Base-by-base conservation (phyloP, 306 rosid genomes). In the Castanea mollissima region DNA sequence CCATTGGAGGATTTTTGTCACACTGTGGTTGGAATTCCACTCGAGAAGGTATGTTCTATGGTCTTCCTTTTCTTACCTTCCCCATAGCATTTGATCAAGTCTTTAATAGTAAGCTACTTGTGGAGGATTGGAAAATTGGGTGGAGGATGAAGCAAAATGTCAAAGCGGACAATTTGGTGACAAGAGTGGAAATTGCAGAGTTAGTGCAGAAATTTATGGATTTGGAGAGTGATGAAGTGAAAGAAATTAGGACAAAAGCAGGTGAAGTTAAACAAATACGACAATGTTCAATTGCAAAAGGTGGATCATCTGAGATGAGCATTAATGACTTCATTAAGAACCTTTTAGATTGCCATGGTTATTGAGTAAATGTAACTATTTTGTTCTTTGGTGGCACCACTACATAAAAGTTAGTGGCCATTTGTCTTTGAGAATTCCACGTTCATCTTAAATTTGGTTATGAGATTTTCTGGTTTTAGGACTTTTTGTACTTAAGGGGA, bases 1-100 rank as follows among this genome's bases (percentile, higher is more conserved):
- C 70, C 7, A n/a, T 64, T 5, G 23, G 70, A 16, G 46, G 70
- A 0, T 64, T 64, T 31, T 64, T 7, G 70, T 29, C 70, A 5
- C 70, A 64, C n/a, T 67, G 72, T 8, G 72, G 72, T 49, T 67
- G 72, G 72, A 67, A 35, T 35, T 34, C 72, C 16, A 34, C 51
- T 19, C 52, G 38, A 34, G 72, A 67, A 34, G 27, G 51, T 34
- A 13, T 67, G 15, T 67, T 34, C 35, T 35, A 6, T 18, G 72
- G 72, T 35, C 51, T 67, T n/a, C 72, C 72, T 34, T 19, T 67
- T 19, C 72, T 67, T 0, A 35, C 52, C 25, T 19, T 67, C 52
- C 72, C 72, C 2, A 9, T 67, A 3, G 23, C 5, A 5, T 1
- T 19, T 21, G 72, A 67, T 67, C 72, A 67, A 67, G 2, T 1